phyloP scores from a whole-genome alignment of 1,139 yeast species.

The Pneumocystis oryctolagi region DNA sequence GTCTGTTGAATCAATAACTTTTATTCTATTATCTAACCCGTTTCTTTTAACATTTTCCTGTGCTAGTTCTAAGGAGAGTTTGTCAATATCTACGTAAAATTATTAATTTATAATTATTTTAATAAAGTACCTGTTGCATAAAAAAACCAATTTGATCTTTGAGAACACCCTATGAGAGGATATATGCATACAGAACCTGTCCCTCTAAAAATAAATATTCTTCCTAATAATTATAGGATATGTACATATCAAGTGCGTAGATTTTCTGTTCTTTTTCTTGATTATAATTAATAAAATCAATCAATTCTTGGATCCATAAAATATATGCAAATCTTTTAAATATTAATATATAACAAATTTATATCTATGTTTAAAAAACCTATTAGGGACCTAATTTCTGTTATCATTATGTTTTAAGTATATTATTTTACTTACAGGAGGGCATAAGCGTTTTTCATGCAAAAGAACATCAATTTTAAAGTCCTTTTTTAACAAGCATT shows the following conservation, averaged over 20 bases:
- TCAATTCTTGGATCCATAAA: slow-evolving; percentile 17
- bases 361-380: background rate
- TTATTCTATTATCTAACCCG: slow-evolving; percentile 12
- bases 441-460: slow-evolving; percentile 16
- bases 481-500: slow-evolving; percentile 12
- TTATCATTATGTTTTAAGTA: background rate
- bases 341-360: slow-evolving; percentile 3
- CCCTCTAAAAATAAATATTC: slow-evolving; percentile 11
- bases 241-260: slow-evolving; percentile 13
- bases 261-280: background rate
- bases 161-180: slow-evolving; percentile 15
- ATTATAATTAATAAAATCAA: slow-evolving; percentile 7
- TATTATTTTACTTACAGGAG: slow-evolving; percentile 11
- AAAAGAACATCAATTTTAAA: slow-evolving; percentile 14
- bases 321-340: slow-evolving; percentile 17
- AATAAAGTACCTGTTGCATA: slow-evolving; percentile 15
- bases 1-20: slow-evolving; percentile 3
- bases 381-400: background rate
- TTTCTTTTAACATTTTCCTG: slow-evolving; percentile 12
- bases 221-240: background rate
- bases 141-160: slow-evolving; percentile 15
- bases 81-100: slow-evolving; percentile 15
- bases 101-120: background rate
- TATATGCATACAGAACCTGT: slow-evolving; percentile 18
- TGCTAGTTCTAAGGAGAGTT: slow-evolving; percentile 13